Evolutionary conservation across 2,329 filamentous ascomycete genomes (phyloP).

Genomic region (Rhexocercosporidium sp.): DNA sequence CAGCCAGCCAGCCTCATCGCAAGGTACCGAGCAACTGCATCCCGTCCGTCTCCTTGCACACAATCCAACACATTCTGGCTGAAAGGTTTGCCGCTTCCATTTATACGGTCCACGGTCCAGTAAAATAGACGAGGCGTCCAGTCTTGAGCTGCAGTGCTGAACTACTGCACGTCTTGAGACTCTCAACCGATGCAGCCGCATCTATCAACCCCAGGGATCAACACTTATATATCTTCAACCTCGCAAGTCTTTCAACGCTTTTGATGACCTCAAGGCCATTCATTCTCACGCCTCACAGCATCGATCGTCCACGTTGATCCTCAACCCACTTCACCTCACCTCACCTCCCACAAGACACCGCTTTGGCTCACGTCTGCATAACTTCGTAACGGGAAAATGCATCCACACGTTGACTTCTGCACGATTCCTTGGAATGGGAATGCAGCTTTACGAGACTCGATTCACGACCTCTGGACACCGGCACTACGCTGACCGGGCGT

Average conservation of each 20-base stretch:
- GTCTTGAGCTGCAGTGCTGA: background rate
- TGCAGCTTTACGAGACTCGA: background rate
- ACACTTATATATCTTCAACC: background rate
- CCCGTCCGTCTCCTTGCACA: background rate
- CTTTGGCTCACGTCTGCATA: slow-evolving; percentile 1
- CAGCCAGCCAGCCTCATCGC: too few relatives aligned
- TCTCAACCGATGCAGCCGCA: slow-evolving; percentile 1
- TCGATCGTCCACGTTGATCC: slow-evolving; percentile 4
- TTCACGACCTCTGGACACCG: slow-evolving; percentile 5
- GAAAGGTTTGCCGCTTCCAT: background rate
- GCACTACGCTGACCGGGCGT: slow-evolving; percentile 3
- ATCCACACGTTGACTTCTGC: slow-evolving; percentile 6
- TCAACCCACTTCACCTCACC: background rate
- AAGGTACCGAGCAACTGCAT: too few relatives aligned
- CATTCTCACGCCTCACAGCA: slow-evolving; percentile 6
- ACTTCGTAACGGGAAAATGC: background rate
- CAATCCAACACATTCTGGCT: background rate
- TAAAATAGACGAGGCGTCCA: background rate
- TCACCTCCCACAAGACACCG: slow-evolving; percentile 1
- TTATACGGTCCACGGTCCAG: too few relatives aligned
- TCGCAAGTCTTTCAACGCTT: background rate
- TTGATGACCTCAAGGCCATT: background rate
- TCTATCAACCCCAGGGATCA: background rate
- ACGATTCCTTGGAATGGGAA: slow-evolving; percentile 1
- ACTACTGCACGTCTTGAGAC: background rate